Base-by-base conservation (phyloP, 1,284 basidiomycete species). In the Pseudozyma sp. region DNA sequence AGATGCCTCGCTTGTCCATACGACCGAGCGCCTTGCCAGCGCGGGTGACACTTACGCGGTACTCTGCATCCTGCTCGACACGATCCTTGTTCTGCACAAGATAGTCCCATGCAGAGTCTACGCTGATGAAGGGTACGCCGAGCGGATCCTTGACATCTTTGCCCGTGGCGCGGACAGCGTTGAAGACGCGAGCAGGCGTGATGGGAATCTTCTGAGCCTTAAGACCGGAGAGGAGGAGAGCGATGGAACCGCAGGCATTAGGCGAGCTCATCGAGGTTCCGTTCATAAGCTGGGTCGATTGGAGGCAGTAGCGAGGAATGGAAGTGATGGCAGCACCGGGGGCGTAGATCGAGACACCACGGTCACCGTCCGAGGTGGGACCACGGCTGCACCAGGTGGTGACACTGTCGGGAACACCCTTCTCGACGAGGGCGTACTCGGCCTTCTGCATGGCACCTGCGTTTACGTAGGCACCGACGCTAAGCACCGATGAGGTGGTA, bases 361-460 rank as follows among this genome's bases (percentile, higher is more conserved):
- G 61, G 19, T 77, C 82, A 10, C 84, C 84, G 46, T 85, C 84
- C 30, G 77, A 57, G 8, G 78, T 75, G 10, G 84, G 84, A 14
- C 84, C 84, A n/a, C 84, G 78, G 48, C 80, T 82, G 54, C 81
- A 84, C 84, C 84, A 85, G 17, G 84, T 85, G 37, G 83, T 85
- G 29, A 80, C 78, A 37, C 75, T 80, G 63, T 81, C 78, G 19
- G 73, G 76, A 14, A 84, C 83, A 7, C 73, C 80, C 33, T 79
- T 55, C 37, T 84, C 84, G 30, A 85, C 77, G 17, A 85, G 75
- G 10, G 84, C 81, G 48, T 85, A 85, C 66, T 85, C 83, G 8
- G 83, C 81, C 54, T 80, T 73, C 63, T 84, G 84, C 84, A 85
- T 85, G 13, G 73, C 67, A 17, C 82, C 82, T 14, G 77, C 80